A percentile compares a stretch with the other conserved stretches of the same genome.
Evolutionary conservation across 345 rosid species (phyloP).

Genomic region (Eucalyptus marginata): DNA sequence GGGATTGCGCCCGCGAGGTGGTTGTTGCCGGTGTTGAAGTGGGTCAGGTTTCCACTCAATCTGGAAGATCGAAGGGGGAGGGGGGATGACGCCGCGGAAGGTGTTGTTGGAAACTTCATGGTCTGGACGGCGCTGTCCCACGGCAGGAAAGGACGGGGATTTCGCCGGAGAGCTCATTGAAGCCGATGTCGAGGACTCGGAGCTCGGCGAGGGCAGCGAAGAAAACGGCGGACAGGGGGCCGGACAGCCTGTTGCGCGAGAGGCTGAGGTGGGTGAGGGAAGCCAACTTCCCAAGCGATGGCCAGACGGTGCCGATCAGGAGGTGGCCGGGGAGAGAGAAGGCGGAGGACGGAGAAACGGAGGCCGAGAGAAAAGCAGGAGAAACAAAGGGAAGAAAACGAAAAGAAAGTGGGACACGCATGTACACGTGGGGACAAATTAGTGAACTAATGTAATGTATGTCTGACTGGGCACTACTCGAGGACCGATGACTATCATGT

Average conservation of each 20-base stretch:
- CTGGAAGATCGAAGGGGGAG: slow-evolving; percentile 14
- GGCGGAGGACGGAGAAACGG: slow-evolving; percentile 13
- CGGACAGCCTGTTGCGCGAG: slow-evolving; percentile 34
- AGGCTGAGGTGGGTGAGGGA: slow-evolving; percentile 42
- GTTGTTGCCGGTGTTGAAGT: slow-evolving; percentile 66
- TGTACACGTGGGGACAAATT: not conserved
- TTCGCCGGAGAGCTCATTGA: slow-evolving; percentile 45
- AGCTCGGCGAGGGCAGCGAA: slow-evolving; percentile 34
- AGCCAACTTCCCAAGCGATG: slow-evolving; percentile 29
- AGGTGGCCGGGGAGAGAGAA: slow-evolving; percentile 48
- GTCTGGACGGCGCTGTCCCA: slow-evolving; percentile 10
- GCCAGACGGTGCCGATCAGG: slow-evolving; percentile 32
- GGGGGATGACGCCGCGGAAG: slow-evolving; percentile 18
- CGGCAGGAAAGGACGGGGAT: slow-evolving; percentile 4
- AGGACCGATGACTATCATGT: not conserved
- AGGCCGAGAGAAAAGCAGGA: not conserved
- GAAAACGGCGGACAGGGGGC: slow-evolving; percentile 37
- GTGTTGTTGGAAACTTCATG: slow-evolving; percentile 49
- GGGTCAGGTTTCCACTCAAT: slow-evolving; percentile 31
- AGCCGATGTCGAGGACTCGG: slow-evolving; percentile 56
- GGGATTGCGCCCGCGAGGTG: slow-evolving; percentile 50
- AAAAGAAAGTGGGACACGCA: not conserved
- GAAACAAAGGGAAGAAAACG: not conserved
- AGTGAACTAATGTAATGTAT: not conserved
- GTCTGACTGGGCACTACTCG: not conserved